Evolutionary conservation across 2,329 filamentous ascomycete genomes (phyloP).

Genomic region (Ceratocystis alfenasii): DNA sequence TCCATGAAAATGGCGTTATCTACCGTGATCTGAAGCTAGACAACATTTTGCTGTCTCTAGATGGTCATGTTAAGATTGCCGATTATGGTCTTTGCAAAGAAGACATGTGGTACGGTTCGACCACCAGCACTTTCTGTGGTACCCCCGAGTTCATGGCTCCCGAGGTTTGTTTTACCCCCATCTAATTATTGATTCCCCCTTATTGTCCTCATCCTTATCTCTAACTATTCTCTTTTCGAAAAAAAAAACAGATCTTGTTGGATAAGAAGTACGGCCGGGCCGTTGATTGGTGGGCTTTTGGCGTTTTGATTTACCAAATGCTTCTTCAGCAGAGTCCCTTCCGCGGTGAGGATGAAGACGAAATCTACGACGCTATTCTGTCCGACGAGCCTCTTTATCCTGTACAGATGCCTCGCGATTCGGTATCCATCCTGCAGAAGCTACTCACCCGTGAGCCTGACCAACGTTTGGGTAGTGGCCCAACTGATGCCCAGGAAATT

Average conservation of each 20-base stretch:
- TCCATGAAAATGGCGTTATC: constrained; percentile 98
- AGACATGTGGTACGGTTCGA: constrained; percentile 98
- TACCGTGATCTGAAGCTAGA: constrained; percentile 93
- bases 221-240: constrained; percentile 27
- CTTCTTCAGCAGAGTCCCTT: constrained; percentile 96
- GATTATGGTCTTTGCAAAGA: constrained; percentile 99
- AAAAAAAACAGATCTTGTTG: constrained; percentile 59
- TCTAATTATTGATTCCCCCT: background rate
- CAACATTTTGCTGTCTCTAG: constrained; percentile 84
- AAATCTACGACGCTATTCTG: constrained; percentile 97
- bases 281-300: constrained; percentile 99
- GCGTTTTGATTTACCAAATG: constrained; percentile 99
- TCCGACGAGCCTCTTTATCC: constrained; percentile 95
- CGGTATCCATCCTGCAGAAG: constrained; percentile 95
- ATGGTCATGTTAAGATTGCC: constrained; percentile 96
- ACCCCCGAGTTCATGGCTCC: constrained; percentile 99
- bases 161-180: constrained; percentile 45
- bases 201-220: background rate
- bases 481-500: constrained; percentile 93
- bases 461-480: constrained; percentile 79
- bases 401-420: constrained; percentile 97
- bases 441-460: constrained; percentile 91
- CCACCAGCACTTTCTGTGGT: constrained; percentile 94
- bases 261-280: constrained; percentile 98
- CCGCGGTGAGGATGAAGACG: constrained; percentile 96